Evolutionary conservation across 306 rosid species (phyloP), one percentile per base, ranked within the genome.

Genomic region (Psophocarpus tetragonolobus): DNA sequence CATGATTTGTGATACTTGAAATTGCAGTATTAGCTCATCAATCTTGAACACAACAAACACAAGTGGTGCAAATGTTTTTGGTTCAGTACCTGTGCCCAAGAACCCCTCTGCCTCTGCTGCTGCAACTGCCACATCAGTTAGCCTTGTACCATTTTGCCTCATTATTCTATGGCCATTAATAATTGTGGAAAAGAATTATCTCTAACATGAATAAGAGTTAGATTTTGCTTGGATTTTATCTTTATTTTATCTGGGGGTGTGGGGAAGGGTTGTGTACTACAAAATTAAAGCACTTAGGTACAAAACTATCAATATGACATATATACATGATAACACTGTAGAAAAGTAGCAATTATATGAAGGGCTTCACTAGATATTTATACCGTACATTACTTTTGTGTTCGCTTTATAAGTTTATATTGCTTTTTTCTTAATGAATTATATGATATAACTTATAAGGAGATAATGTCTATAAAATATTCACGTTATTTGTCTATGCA

Each of bases 1-100:
- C 15, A 82, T 20, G 12, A 80, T 11, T 11, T 20, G 60, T 63
- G 54, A 30, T 50, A 35, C 17, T 26, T 69, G 35, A 74, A 32
- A n/a, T 83, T 87, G 86, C 93, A 92, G 97, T 57, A 90, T 90
- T 17, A 92, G 86, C 75, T 85, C 95, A 73, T 85, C 97, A 61
- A 71, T 90, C 7, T 77, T 92, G 20, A 90, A 92, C 87, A 90
- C 90, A 77, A 92, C 94, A 66, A 91, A 79, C 85, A 84, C 97
- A 39, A 90, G 85, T 23, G 97, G 97, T 27, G 87, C 97, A 64
- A 90, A 88, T 53, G 90, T 92, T 54, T 90, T 90, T 68, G 97
- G 97, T 15, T 87, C 90, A 3, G 95, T 82, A 13, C 97, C 97
- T 27, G 88, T 80, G 5, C 97, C 94, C 3, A 70, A 82, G 21